phyloP scores from a whole-genome alignment of 2,329 filamentous ascomycete species.

The Anthostomella pinea region DNA sequence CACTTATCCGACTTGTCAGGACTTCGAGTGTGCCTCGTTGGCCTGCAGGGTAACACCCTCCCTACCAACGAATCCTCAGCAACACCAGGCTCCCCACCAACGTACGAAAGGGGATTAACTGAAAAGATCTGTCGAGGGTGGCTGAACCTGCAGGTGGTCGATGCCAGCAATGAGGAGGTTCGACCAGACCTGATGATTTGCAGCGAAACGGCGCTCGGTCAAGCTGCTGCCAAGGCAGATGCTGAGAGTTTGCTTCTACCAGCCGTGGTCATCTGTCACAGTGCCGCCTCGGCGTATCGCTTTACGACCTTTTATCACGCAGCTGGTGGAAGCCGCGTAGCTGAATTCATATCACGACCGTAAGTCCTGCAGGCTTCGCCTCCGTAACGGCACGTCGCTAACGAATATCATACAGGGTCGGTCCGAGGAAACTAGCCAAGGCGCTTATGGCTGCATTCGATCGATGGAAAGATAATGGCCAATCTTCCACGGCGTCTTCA shows the following conservation, averaged over 20 bases:
- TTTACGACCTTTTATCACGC: constrained; percentile 1
- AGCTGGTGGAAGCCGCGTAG: constrained; percentile 20
- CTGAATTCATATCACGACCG: constrained; percentile 39
- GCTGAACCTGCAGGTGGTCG: constrained; percentile 30
- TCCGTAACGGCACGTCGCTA: neutral
- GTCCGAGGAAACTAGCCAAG: constrained; percentile 35
- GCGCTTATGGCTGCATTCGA: constrained; percentile 18
- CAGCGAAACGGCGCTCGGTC: constrained; percentile 11
- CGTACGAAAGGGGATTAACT: too few species aligned
- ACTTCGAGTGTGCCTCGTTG: too few species aligned
- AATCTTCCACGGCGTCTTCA: too few species aligned
- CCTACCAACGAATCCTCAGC: too few species aligned
- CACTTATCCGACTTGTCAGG: too few species aligned
- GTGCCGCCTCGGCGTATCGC: constrained; percentile 28
- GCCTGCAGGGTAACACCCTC: too few species aligned
- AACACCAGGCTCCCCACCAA: too few species aligned
- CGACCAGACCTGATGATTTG: constrained; percentile 22
- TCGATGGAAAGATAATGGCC: too few species aligned
- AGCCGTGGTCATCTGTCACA: constrained; percentile 32
- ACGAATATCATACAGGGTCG: constrained; percentile 23
- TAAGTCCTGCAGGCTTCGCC: constrained; percentile 18
- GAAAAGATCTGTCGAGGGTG: constrained; percentile 33
- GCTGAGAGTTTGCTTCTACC: constrained; percentile 8
- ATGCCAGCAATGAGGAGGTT: constrained; percentile 1
- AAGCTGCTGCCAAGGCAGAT: constrained; percentile 3